phyloP scores from a whole-genome alignment of 345 rosid species.

The Schrenkiella parvula region DNA sequence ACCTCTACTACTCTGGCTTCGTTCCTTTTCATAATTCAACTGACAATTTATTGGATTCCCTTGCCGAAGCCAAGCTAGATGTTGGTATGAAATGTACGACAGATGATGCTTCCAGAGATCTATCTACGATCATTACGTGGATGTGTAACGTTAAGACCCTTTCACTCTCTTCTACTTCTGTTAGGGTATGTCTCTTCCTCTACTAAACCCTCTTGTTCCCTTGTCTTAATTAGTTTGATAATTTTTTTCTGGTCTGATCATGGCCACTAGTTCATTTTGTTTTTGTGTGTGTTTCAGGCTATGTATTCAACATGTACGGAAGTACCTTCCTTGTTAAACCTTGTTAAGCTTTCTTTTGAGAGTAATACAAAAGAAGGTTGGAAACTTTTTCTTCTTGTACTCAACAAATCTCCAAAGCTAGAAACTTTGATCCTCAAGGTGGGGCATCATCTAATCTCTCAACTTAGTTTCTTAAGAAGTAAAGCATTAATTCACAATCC shows the following conservation, averaged over 20 bases:
- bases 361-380: background rate
- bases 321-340: background rate
- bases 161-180: background rate
- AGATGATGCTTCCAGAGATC: background rate
- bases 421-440: slow-evolving; percentile 4
- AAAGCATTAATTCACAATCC: background rate
- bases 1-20: background rate
- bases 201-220: background rate
- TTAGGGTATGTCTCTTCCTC: background rate
- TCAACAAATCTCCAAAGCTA: background rate
- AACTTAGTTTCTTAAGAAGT: background rate
- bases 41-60: background rate
- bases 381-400: background rate
- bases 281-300: background rate
- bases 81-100: background rate
- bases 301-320: background rate
- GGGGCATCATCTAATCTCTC: background rate
- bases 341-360: background rate
- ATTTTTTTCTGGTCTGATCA: too few species aligned
- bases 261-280: background rate
- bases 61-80: background rate
- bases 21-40: background rate
- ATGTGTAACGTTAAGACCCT: background rate
- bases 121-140: background rate
- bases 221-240: too few species aligned